Evolutionary conservation across 495 filamentous ascomycete genomes (phyloP).

Genomic region (Aspergillus ellipticus): DNA sequence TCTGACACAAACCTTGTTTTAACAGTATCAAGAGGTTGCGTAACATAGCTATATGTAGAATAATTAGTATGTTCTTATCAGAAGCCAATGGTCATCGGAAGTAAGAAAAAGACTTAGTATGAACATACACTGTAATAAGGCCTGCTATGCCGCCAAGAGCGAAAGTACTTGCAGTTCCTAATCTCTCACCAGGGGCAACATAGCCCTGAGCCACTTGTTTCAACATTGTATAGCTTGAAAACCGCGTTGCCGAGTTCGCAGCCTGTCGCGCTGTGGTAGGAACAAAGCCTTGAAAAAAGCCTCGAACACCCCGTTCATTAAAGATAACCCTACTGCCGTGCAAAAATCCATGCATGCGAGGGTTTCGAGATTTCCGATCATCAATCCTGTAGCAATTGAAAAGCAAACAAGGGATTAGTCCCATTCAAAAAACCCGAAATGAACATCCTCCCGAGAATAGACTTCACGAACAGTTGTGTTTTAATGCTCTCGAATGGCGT

Average conservation of each 20-base stretch:
- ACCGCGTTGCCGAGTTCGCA: constrained; percentile 87
- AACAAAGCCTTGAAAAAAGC: constrained; percentile 95
- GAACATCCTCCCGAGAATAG: background rate
- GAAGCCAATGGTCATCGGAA: background rate
- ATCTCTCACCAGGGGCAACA: constrained; percentile 89
- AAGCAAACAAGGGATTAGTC: background rate
- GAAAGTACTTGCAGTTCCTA: constrained; percentile 86
- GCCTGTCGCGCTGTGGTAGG: constrained; percentile 93
- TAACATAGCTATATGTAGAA: constrained; percentile 47
- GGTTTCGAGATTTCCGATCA: constrained; percentile 83
- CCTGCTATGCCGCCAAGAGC: constrained; percentile 87
- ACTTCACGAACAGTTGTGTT: constrained; percentile 66
- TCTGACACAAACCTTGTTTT: constrained; percentile 66
- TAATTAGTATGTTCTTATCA: background rate
- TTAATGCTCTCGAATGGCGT: constrained; percentile 99
- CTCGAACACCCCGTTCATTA: constrained; percentile 79
- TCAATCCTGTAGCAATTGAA: constrained; percentile 63
- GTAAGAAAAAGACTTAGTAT: background rate
- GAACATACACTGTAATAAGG: constrained; percentile 82
- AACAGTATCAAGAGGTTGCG: constrained; percentile 90
- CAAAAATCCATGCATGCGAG: constrained; percentile 86
- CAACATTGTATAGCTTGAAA: constrained; percentile 83
- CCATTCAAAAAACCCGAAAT: background rate
- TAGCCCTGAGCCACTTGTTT: constrained; percentile 91
- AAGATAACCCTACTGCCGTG: constrained; percentile 85